These are phyloP conservation scores for Schizochytrium sp. DNA, from an alignment of 108 stramenopile species.

Conservation along the genomic window DNA sequence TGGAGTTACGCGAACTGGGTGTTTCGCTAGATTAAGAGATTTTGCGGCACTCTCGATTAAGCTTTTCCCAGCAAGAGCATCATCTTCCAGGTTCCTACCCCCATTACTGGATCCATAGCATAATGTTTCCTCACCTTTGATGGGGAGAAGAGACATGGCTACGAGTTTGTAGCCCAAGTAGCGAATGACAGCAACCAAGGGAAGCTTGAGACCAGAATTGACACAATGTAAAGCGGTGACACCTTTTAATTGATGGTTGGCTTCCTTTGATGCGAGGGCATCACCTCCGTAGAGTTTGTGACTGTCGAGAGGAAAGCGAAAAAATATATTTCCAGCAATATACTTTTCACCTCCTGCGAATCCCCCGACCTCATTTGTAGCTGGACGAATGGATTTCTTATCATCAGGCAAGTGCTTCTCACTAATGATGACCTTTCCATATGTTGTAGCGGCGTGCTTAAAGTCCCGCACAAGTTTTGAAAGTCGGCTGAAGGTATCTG, in stretches of 20 bases:
- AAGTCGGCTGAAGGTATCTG: background rate
- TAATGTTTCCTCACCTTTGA: background rate
- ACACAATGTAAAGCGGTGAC: slow-evolving; percentile 21
- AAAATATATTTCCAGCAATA: slow-evolving; percentile 49
- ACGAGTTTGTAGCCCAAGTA: slow-evolving; percentile 55
- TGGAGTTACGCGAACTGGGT: background rate
- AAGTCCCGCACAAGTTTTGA: slow-evolving; percentile 11
- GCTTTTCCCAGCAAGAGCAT: background rate
- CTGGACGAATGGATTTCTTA: slow-evolving; percentile 28
- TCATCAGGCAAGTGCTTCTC: slow-evolving; percentile 50
- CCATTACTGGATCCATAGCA: slow-evolving; percentile 51
- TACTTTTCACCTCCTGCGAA: slow-evolving; percentile 57
- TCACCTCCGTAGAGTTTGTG: slow-evolving; percentile 42
- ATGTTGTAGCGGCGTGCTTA: slow-evolving; percentile 28
- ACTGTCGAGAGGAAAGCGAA: slow-evolving; percentile 33
- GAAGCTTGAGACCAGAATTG: background rate
- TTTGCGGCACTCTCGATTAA: slow-evolving; percentile 19
- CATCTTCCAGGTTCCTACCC: background rate
- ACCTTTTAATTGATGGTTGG: slow-evolving; percentile 53
- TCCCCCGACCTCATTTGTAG: background rate
- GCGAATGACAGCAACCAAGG: background rate
- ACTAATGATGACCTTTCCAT: slow-evolving; percentile 44
- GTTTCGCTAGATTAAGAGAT: slow-evolving; percentile 39
- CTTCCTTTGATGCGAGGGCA: slow-evolving; percentile 45
- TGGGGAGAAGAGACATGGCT: slow-evolving; percentile 49